phyloP scores from a whole-genome alignment of 352 stramenopile species.

The Globisporangium orthogonon region DNA sequence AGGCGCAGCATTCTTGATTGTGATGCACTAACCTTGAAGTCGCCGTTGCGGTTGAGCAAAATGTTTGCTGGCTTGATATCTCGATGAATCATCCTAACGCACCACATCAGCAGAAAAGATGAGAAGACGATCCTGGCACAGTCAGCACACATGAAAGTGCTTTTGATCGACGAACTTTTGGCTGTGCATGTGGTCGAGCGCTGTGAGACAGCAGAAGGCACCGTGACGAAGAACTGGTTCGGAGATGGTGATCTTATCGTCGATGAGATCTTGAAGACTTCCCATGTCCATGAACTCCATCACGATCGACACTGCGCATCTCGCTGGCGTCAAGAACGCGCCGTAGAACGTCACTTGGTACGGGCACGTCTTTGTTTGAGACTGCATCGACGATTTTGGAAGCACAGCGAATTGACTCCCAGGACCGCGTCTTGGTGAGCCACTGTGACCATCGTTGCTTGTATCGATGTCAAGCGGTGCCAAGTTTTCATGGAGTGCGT shows the following conservation, averaged over 20 bases:
- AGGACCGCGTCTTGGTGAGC: not conserved
- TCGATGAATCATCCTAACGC: slow-evolving; percentile 67
- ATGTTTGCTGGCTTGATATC: slow-evolving; percentile 92
- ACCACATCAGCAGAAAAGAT: not conserved
- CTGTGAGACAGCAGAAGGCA: slow-evolving; percentile 75
- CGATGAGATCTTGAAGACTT: slow-evolving; percentile 73
- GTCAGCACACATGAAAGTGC: not conserved
- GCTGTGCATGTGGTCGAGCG: slow-evolving; percentile 81
- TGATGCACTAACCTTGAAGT: slow-evolving; percentile 60
- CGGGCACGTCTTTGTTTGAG: slow-evolving; percentile 26
- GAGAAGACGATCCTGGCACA: not conserved
- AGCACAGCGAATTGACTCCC: not conserved
- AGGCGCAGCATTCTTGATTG: too few relatives aligned
- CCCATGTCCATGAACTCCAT: slow-evolving; percentile 93
- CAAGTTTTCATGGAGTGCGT: slow-evolving; percentile 82
- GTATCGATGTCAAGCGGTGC: slow-evolving; percentile 38
- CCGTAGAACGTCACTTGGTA: slow-evolving; percentile 89
- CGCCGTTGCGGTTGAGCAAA: slow-evolving; percentile 71
- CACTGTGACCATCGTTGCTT: too few relatives aligned
- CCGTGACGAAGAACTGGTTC: slow-evolving; percentile 66
- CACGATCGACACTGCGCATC: slow-evolving; percentile 78
- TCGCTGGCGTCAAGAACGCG: slow-evolving; percentile 70
- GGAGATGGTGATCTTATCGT: slow-evolving; percentile 34
- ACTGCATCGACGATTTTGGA: too few relatives aligned
- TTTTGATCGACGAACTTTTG: slow-evolving; percentile 29